These are phyloP conservation scores for Pythium scleroteichum DNA, from an alignment of 352 stramenopile genomes.

Conservation along the genomic window DNA sequence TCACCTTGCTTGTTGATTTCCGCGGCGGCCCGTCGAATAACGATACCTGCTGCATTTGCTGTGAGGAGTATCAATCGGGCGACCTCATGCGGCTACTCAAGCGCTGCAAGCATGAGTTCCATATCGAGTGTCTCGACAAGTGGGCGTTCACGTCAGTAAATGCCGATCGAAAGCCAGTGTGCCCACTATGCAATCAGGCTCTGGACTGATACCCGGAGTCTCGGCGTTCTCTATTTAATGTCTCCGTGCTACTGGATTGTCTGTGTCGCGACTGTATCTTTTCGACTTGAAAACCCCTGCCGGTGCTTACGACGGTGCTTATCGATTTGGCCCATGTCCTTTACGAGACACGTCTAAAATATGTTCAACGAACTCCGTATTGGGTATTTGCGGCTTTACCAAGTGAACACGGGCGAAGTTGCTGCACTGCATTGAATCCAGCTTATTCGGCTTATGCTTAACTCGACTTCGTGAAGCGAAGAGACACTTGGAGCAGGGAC, in stretches of 20 bases:
- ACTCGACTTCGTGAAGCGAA: no score
- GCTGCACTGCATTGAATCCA: no score
- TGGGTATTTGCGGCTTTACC: no score
- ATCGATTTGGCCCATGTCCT: no score
- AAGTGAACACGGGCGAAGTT: no score
- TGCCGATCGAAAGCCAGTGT: slow-evolving; percentile 64
- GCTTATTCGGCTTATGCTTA: no score
- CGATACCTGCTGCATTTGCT: slow-evolving; percentile 88
- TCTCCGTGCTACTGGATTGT: neutral
- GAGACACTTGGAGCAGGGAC: no score
- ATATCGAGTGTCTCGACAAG: slow-evolving; percentile 88
- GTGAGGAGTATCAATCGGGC: slow-evolving; percentile 78
- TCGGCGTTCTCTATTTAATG: neutral
- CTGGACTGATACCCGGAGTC: slow-evolving; percentile 47
- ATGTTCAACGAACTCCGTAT: no score
- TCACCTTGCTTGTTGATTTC: slow-evolving; percentile 70
- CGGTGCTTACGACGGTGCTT: no score
- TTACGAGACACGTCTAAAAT: no score
- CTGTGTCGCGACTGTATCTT: neutral
- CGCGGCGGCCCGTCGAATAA: slow-evolving; percentile 80
- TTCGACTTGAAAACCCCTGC: no score
- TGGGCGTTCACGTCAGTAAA: slow-evolving; percentile 83
- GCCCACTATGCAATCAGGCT: slow-evolving; percentile 81
- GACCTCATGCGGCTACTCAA: slow-evolving; percentile 77
- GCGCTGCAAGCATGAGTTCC: slow-evolving; percentile 88